Base-by-base conservation (phyloP, 345 rosid species). In the Ceriops zippeliana region DNA sequence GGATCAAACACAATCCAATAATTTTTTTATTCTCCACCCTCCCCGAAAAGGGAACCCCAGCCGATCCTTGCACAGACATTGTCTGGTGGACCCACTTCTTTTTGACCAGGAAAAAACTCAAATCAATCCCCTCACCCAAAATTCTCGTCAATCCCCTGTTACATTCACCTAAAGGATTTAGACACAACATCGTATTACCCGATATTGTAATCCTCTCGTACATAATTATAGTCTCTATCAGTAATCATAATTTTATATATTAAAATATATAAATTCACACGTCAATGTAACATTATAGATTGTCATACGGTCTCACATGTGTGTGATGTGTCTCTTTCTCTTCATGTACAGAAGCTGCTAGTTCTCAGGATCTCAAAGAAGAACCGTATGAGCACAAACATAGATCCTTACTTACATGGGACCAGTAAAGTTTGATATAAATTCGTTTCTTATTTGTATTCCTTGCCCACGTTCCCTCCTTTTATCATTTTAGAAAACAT, bases 381-480 rank as follows among this genome's bases (percentile, higher is more conserved):
- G 13, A 32, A 57, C 52, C 61, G 70, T 62, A 70, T 46, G 9
- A 77, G 71, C 71, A 70, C 65, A 77, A 69, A 62, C 31, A 74
- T 16, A 71, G 57, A 58, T 27, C 58, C 42, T 3, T 13, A 42
- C 42, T 3, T 13, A 42, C 30, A 32, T 16, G 37, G 30, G 26
- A 54, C 65, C n/a, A 58, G 54, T 26, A 51, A 60, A 54, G 24
- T 57, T 52, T 57, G 47, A 7, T 26, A 38, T 73, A 42, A 42
- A 42, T 42, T 52, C 35, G 9, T 27, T 4, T 58, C 37, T 26
- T 62, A 54, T 69, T 79, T 78, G 79, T 79, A 75, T 85, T 82
- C 79, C 65, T 58, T 74, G 67, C 21, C 79, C 85, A 83, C 81
- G 72, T 79, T 79, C 77, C 83, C 76, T 58, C 73, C 70, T 62